Evolutionary conservation across 2,329 filamentous ascomycete genomes (phyloP).

Genomic region (Blastomyces gilchristii): DNA sequence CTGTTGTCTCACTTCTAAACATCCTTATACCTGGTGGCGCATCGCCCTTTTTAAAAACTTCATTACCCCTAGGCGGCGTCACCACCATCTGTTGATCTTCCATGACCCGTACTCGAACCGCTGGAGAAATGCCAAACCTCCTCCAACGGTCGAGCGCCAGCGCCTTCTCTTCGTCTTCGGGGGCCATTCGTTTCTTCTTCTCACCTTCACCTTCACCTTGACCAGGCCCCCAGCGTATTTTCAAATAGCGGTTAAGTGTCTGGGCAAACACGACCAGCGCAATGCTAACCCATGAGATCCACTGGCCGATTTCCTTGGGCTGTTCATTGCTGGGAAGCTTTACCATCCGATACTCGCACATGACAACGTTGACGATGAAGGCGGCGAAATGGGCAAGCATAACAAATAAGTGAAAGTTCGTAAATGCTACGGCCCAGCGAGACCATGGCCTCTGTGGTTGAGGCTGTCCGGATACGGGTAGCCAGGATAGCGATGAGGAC

Average conservation of each 20-base stretch:
- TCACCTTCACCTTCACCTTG: too few relatives aligned
- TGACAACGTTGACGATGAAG: conserved; percentile 18
- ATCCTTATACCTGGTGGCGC: background rate
- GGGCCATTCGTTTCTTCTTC: background rate
- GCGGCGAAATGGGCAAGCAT: conserved; percentile 3
- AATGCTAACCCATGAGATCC: conserved; percentile 17
- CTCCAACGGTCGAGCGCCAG: background rate
- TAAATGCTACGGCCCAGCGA: background rate
- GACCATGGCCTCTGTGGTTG: background rate
- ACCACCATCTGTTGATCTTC: background rate
- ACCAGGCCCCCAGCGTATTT: conserved; percentile 2
- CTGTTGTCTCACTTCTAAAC: background rate
- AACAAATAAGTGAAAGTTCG: background rate
- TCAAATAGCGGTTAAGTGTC: conserved; percentile 13
- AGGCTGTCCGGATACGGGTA: background rate
- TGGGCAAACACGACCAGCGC: conserved; percentile 18
- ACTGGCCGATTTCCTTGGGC: conserved; percentile 19
- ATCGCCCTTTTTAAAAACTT: background rate
- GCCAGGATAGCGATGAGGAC: background rate
- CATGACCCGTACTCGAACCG: background rate
- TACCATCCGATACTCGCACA: conserved; percentile 16
- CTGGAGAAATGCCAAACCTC: background rate
- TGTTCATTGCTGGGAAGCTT: conserved; percentile 18
- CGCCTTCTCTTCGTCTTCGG: background rate
- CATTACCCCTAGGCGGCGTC: background rate